A percentile compares a stretch with the other conserved stretches of the same genome.
These are phyloP conservation scores for Cornus florida DNA, from an alignment of 148 eudicot genomes.

Conservation along the genomic window DNA sequence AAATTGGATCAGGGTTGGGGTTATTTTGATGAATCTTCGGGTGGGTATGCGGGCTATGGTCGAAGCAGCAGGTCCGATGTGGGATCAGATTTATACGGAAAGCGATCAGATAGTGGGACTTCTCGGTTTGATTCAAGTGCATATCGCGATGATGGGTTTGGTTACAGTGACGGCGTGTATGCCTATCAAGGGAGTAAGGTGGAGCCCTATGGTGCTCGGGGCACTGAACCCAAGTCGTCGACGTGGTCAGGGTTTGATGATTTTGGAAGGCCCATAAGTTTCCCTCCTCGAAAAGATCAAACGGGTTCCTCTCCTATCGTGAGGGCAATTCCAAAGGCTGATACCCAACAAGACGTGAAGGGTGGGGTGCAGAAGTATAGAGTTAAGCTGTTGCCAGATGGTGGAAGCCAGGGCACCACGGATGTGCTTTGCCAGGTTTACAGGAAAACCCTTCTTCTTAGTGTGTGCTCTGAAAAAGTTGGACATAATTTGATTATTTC, in stretches of 20 bases:
- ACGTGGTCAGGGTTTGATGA: slow-evolving; percentile 82
- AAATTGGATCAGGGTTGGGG: slow-evolving; percentile 41
- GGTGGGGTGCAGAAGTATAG: slow-evolving; percentile 84
- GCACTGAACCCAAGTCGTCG: slow-evolving; percentile 52
- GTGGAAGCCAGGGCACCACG: slow-evolving; percentile 69
- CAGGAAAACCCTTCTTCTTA: background rate
- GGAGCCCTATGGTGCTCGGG: slow-evolving; percentile 81
- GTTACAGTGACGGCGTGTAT: slow-evolving; percentile 61
- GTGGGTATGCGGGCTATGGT: slow-evolving; percentile 32
- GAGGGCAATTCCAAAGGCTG: slow-evolving; percentile 81
- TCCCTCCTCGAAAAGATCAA: slow-evolving; percentile 34
- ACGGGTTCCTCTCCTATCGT: slow-evolving; percentile 55
- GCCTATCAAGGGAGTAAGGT: slow-evolving; percentile 61
- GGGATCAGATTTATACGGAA: slow-evolving; percentile 35
- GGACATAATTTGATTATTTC: background rate
- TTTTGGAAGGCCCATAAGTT: slow-evolving; percentile 79
- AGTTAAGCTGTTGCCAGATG: slow-evolving; percentile 85
- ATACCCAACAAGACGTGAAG: slow-evolving; percentile 47
- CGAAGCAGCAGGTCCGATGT: slow-evolving; percentile 29
- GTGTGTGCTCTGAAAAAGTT: background rate
- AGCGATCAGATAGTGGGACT: slow-evolving; percentile 26
- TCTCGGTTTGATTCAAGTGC: slow-evolving; percentile 30
- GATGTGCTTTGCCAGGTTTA: slow-evolving; percentile 95
- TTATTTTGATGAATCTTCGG: slow-evolving; percentile 31
- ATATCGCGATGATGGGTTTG: slow-evolving; percentile 35